Conservation (phyloP, 169 alveolate species). For the Plasmodium ovale region DNA sequence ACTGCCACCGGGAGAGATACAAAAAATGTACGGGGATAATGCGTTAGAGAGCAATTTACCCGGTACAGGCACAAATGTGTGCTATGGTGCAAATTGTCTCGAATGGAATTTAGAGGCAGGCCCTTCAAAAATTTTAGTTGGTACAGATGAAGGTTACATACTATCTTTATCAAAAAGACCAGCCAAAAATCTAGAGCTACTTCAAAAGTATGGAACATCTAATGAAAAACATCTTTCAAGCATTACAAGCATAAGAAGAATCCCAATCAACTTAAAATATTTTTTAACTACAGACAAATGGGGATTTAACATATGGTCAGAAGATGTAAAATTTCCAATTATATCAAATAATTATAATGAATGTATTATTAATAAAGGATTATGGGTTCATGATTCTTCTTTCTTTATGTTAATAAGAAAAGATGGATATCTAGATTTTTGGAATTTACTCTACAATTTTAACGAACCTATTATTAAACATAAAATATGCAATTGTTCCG, state of each 20-base stretch:
- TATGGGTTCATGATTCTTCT: slow-evolving; percentile 61
- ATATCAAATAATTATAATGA: slow-evolving; percentile 71
- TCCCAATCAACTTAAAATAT: slow-evolving; percentile 61
- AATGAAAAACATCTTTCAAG: slow-evolving; percentile 63
- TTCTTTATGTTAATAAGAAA: slow-evolving; percentile 62
- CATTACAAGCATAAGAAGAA: slow-evolving; percentile 58
- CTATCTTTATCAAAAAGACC: slow-evolving; percentile 69
- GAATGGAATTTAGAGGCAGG: slow-evolving; percentile 76
- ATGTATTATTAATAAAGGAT: slow-evolving; percentile 58
- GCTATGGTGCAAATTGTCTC: slow-evolving; percentile 61
- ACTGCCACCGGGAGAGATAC: not conserved
- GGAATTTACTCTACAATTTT: slow-evolving; percentile 62
- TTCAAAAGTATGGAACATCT: slow-evolving; percentile 68
- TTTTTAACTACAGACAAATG: slow-evolving; percentile 70
- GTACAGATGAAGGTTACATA: slow-evolving; percentile 73
- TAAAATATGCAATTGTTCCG: slow-evolving; percentile 56
- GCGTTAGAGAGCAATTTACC: not conserved
- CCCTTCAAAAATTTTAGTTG: slow-evolving; percentile 66
- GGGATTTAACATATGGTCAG: slow-evolving; percentile 77
- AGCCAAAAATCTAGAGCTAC: slow-evolving; percentile 46
- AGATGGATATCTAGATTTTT: slow-evolving; percentile 70
- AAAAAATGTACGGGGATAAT: not conserved
- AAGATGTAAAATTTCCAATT: slow-evolving; percentile 64
- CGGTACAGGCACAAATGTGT: not conserved
- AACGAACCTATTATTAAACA: slow-evolving; percentile 69